Evolutionary conservation across 1,139 yeast species (phyloP), one percentile per base, ranked within the genome.

Genomic region (Debaryomyces udenii): DNA sequence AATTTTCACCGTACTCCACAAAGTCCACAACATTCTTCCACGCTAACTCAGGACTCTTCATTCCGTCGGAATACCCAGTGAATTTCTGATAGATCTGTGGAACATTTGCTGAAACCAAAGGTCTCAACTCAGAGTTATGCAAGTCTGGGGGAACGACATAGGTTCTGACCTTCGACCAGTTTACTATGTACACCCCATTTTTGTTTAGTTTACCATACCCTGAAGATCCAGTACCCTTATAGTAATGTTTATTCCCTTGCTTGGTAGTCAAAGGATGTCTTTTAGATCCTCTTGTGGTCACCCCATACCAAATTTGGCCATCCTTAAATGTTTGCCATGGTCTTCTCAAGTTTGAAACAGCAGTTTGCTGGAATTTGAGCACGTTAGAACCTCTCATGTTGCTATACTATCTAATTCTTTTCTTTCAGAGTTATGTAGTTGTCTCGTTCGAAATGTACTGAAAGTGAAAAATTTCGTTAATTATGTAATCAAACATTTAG

Each of bases 181-280:
- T 78, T 49, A 93, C 78, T 11, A 80, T 72, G 62, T 88, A 94
- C 27, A 80, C 78, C 40, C 96, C 97, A 49, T 75, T 75, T 27
- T 74, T 71, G 43, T 94, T 85, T 59, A 86, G 80, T 43, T 74
- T 76, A 59, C 99, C 99, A 48, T 89, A 81, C 64, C 98, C 97
- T 1, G 96, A 78, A 4, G 99, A 88, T 47, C 98, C 80, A 15
- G 98, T 93, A 70, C 99, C 99, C 63, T 91, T 93, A 68, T 94
- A 93, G 68, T 76, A 88, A 56, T 86, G 83, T 72, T 91, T 90
- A 68, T 91, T 93, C 56, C 99, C 98, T 61, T 89, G 93, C 58
- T 93, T 93, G 26, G 96, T 85, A 22, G 96, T 86, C 52, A 91
- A 70, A 3, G 96, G 79, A 58, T 85, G 81, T 70, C 99, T 81